phyloP scores from a whole-genome alignment of 306 rosid species.

The Vigna trinervia region DNA sequence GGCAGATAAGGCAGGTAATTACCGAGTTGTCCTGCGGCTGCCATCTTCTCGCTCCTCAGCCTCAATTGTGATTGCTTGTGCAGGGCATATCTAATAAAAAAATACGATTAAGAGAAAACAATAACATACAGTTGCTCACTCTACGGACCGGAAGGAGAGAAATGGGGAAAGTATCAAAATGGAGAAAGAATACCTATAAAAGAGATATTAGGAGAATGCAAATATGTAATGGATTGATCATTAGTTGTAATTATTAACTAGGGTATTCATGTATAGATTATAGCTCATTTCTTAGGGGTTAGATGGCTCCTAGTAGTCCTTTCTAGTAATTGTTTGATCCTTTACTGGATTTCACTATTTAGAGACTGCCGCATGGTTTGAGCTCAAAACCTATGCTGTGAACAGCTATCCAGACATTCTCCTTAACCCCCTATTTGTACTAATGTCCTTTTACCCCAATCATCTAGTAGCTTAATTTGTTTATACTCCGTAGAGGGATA shows the following conservation, averaged over 20 bases:
- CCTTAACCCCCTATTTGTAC: neutral
- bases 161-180: neutral
- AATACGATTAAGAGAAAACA: conserved; percentile 30
- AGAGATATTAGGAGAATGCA: conserved; percentile 1
- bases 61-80: conserved; percentile 98
- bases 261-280: conserved; percentile 1
- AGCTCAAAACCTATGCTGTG: conserved; percentile 27
- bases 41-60: conserved; percentile 99
- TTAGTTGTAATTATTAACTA: conserved; percentile 10
- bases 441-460: neutral
- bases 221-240: neutral
- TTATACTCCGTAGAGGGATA: conserved; percentile 8
- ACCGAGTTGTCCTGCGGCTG: conserved; percentile 99
- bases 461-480: conserved; percentile 4
- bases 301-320: neutral
- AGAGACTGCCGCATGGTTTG: neutral
- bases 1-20: conserved; percentile 36
- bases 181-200: neutral
- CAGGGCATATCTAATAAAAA: conserved; percentile 83
- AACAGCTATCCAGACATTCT: conserved; percentile 22
- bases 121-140: conserved; percentile 16
- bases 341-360: conserved; percentile 11
- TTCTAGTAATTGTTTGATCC: neutral
- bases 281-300: conserved; percentile 2
- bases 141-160: conserved; percentile 16